Evolutionary conservation across 2,329 filamentous ascomycete species (phyloP).

Genomic region (Colletotrichum karsti): DNA sequence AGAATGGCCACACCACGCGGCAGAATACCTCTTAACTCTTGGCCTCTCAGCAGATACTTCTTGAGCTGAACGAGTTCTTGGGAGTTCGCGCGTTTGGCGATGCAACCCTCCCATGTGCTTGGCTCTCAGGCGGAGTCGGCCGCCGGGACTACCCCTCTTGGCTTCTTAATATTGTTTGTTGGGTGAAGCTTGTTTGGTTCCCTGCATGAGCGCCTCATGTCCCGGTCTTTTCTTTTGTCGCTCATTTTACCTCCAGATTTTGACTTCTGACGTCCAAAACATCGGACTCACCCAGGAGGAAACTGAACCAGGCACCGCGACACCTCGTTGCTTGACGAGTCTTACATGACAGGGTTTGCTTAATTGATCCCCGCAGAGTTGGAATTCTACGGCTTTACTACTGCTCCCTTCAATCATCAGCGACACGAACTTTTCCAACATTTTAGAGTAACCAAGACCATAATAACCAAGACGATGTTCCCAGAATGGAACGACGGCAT

Average conservation of each 20-base stretch:
- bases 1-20: neutral
- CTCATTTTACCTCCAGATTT: neutral
- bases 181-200: neutral
- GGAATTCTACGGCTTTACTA: neutral
- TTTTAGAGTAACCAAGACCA: too few relatives aligned
- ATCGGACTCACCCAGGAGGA: neutral
- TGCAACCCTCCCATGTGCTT: neutral
- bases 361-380: neutral
- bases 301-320: neutral
- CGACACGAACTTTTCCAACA: too few relatives aligned
- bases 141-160: fast-evolving
- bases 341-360: neutral
- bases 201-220: neutral
- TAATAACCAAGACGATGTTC: neutral
- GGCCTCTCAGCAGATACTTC: neutral
- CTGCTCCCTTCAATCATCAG: neutral
- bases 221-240: neutral
- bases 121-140: too few relatives aligned
- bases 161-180: neutral
- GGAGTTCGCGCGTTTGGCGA: neutral
- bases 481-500: neutral
- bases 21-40: neutral
- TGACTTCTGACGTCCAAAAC: neutral
- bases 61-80: neutral
- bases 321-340: neutral